These are phyloP conservation scores for Pholiota conissans DNA, from an alignment of 768 basidiomycete species.

Conservation along the genomic window DNA sequence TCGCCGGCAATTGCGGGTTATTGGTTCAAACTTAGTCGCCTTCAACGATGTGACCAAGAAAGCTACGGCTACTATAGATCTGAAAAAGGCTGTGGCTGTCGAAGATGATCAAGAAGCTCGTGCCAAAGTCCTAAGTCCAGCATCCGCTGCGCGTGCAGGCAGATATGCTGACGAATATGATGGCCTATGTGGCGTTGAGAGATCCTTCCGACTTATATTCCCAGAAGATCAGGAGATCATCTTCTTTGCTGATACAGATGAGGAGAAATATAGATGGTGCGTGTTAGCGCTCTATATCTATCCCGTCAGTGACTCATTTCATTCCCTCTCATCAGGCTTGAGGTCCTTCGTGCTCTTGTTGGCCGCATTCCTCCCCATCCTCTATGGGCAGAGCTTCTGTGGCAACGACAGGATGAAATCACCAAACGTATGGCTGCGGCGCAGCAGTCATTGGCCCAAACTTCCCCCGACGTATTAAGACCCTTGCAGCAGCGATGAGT, in stretches of 20 bases:
- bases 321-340: conserved; percentile 56
- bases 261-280: conserved; percentile 86
- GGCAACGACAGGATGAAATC: conserved; percentile 73
- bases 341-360: conserved; percentile 79
- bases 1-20: conserved; percentile 79
- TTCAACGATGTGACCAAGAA: conserved; percentile 94
- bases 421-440: conserved; percentile 31
- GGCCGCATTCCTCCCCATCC: conserved; percentile 92
- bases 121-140: conserved; percentile 44
- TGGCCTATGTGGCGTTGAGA: conserved; percentile 67
- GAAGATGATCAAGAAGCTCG: conserved; percentile 72
- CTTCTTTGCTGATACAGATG: conserved; percentile 91
- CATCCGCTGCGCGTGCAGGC: conserved; percentile 37
- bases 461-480: conserved; percentile 13
- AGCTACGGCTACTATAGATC: conserved; percentile 85
- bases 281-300: conserved; percentile 21
- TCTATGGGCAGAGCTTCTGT: conserved; percentile 89
- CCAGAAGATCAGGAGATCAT: conserved; percentile 74
- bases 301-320: conserved; percentile 2
- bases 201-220: conserved; percentile 86
- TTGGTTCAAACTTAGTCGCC: conserved; percentile 83
- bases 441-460: conserved; percentile 22
- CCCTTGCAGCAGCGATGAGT: conserved; percentile 12
- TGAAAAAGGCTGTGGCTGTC: conserved; percentile 78
- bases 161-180: conserved; percentile 59